Percentiles rank a stretch among this genome's conserved stretches.
These are phyloP conservation scores for Rubus parviflorus DNA, from an alignment of 306 rosid genomes.

Conservation along the genomic window DNA sequence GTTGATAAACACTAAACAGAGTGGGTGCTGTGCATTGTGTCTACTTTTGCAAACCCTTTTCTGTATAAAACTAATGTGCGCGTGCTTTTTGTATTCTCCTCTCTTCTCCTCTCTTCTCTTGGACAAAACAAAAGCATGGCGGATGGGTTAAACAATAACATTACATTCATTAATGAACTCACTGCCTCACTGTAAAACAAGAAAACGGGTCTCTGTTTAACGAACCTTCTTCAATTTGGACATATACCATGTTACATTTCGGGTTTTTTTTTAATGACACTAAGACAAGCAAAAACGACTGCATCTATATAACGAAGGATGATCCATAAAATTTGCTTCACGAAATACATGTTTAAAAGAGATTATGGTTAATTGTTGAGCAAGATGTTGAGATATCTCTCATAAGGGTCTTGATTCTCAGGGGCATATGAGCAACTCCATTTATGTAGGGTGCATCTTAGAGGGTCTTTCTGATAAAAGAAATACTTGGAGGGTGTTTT, in stretches of 20 bases:
- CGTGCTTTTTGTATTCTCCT: constrained; percentile 23
- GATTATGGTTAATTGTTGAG: too few relatives aligned
- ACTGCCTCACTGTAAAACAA: background rate
- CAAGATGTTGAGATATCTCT: too few relatives aligned
- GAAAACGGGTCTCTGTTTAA: background rate
- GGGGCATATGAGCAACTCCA: too few relatives aligned
- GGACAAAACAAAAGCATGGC: constrained; percentile 10
- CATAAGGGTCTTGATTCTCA: too few relatives aligned
- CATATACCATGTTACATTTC: background rate
- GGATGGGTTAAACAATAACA: too few relatives aligned
- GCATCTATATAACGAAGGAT: background rate
- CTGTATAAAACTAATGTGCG: constrained; percentile 14
- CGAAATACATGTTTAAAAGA: too few relatives aligned
- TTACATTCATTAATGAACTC: background rate
- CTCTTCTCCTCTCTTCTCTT: constrained; percentile 7
- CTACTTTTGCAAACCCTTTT: constrained; percentile 17
- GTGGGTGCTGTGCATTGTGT: constrained; percentile 24
- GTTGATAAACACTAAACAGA: constrained; percentile 18
- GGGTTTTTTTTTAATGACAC: background rate
- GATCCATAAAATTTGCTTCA: too few relatives aligned
- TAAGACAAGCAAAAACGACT: background rate
- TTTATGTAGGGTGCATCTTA: too few relatives aligned
- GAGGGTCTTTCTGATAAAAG: background rate
- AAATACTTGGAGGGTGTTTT: background rate
- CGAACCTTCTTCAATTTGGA: constrained; percentile 1